A percentile compares a stretch with the other conserved stretches of the same genome.
These are phyloP conservation scores for Marsdenia floribunda DNA, from an alignment of 257 asterid species.

Conservation along the genomic window DNA sequence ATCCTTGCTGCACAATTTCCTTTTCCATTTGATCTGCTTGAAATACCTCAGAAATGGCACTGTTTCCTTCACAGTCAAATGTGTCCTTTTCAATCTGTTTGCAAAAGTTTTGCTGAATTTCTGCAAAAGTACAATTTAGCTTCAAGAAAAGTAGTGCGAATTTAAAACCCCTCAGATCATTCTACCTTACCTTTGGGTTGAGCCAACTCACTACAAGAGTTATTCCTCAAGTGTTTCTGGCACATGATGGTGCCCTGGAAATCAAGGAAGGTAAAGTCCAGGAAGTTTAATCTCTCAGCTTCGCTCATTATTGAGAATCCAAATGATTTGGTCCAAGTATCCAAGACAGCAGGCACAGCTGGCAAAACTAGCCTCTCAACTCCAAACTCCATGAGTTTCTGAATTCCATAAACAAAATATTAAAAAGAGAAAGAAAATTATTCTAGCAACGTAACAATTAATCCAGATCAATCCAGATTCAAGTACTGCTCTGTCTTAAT, in stretches of 20 bases:
- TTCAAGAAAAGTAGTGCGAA: not conserved
- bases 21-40: slow-evolving; percentile 37
- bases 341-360: slow-evolving; percentile 57
- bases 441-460: too few species aligned
- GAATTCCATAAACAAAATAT: slow-evolving; percentile 8
- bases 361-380: slow-evolving; percentile 90
- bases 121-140: slow-evolving; percentile 31
- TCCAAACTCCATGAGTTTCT: slow-evolving; percentile 66
- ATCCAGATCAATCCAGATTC: too few species aligned
- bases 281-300: slow-evolving; percentile 53
- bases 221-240: slow-evolving; percentile 46
- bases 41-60: slow-evolving; percentile 37
- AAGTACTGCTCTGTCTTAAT: too few species aligned
- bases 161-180: not conserved
- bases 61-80: slow-evolving; percentile 30
- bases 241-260: slow-evolving; percentile 79
- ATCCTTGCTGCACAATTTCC: slow-evolving; percentile 35
- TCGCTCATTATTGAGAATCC: slow-evolving; percentile 62
- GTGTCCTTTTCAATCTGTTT: slow-evolving; percentile 15
- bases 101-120: slow-evolving; percentile 23
- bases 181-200: slow-evolving; percentile 38
- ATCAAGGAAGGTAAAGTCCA: slow-evolving; percentile 54
- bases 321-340: slow-evolving; percentile 72
- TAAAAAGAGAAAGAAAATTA: not conserved
- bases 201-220: slow-evolving; percentile 23